Conservation (phyloP, 805 yeast species). For the Ogataea thermomethanolica region DNA sequence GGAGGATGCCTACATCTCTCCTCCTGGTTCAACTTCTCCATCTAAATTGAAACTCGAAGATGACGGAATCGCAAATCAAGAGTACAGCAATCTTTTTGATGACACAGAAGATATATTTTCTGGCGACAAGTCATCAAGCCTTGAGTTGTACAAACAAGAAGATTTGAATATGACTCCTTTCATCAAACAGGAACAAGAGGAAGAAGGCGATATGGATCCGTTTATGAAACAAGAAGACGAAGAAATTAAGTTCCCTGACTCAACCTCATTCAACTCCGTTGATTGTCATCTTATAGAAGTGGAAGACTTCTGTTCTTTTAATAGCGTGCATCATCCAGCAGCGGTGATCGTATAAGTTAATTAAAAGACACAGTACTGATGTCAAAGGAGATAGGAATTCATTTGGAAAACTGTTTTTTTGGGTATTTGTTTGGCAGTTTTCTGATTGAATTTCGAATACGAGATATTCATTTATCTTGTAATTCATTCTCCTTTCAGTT, state of each 20-base stretch:
- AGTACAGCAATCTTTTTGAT: constrained; percentile 27
- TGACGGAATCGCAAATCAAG: constrained; percentile 24
- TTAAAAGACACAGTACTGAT: constrained; percentile 6
- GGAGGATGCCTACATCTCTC: constrained; percentile 25
- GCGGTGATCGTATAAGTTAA: constrained; percentile 29
- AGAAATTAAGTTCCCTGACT: constrained; percentile 13
- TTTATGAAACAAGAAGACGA: constrained; percentile 15
- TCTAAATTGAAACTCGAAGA: constrained; percentile 29
- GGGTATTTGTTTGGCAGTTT: constrained; percentile 24
- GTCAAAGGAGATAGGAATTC: background rate
- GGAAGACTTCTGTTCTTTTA: constrained; percentile 34
- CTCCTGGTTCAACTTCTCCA: constrained; percentile 32
- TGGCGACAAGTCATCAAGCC: constrained; percentile 20
- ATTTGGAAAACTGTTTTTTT: constrained; percentile 11
- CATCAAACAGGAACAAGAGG: constrained; percentile 18
- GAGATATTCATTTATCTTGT: constrained; percentile 6
- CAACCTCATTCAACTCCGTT: constrained; percentile 10
- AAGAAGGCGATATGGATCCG: constrained; percentile 2
- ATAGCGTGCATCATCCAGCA: constrained; percentile 42
- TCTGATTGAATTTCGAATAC: background rate
- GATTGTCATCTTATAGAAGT: constrained; percentile 20
- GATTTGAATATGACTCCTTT: constrained; percentile 15
- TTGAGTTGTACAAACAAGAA: constrained; percentile 27
- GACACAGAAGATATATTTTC: constrained; percentile 23
- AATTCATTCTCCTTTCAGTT: background rate